Evolutionary conservation across 768 basidiomycete species (phyloP).

Genomic region (Fistulinella prunicolor): DNA sequence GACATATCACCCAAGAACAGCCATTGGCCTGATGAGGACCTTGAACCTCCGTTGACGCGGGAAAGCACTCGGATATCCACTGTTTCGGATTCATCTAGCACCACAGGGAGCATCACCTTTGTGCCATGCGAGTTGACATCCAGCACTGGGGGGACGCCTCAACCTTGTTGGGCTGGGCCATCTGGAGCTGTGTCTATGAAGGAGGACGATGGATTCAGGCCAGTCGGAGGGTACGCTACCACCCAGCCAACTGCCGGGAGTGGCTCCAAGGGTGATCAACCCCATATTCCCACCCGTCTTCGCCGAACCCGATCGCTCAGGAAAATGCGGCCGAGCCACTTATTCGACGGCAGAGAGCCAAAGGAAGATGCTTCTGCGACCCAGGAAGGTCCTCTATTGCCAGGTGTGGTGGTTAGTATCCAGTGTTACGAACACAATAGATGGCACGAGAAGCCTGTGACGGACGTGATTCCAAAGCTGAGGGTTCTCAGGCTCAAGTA

Average conservation of each 20-base stretch:
- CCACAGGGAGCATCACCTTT: not conserved
- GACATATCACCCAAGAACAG: not conserved
- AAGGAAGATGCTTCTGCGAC: not conserved
- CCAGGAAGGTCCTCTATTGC: not conserved
- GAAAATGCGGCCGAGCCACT: not conserved
- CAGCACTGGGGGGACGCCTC: conserved; percentile 18
- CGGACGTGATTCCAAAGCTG: conserved; percentile 30
- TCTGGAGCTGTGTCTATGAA: not conserved
- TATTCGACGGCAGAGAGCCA: not conserved
- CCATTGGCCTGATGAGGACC: not conserved
- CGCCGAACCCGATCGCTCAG: conserved; percentile 1
- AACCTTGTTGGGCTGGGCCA: conserved; percentile 26
- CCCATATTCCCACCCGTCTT: not conserved
- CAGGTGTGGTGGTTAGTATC: conserved; percentile 14
- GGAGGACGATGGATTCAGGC: not conserved
- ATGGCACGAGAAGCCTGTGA: conserved; percentile 25
- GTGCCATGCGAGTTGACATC: not conserved
- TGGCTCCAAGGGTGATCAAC: not conserved
- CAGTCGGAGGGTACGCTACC: not conserved
- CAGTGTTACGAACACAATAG: conserved; percentile 6
- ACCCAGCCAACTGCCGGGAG: not conserved
- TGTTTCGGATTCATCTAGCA: not conserved
- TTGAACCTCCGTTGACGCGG: not conserved
- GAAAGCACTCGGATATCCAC: not conserved
- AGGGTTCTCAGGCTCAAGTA: conserved; percentile 25